Percentiles rank a stretch among this genome's conserved stretches.
These are phyloP conservation scores for Tricholoma hemisulphureum DNA, from an alignment of 768 basidiomycete species.

Conservation along the genomic window DNA sequence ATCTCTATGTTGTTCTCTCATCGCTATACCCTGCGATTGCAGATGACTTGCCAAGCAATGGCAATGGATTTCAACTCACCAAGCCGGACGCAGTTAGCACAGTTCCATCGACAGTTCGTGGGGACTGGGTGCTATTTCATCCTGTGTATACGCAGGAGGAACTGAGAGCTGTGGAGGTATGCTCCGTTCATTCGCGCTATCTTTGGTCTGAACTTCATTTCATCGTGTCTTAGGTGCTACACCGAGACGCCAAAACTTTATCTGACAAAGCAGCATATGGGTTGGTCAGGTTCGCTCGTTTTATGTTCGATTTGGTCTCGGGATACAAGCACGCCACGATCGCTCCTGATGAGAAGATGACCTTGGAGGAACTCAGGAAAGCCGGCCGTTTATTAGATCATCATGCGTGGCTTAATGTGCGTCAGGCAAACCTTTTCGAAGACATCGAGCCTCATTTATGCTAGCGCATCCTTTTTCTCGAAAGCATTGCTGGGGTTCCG, in stretches of 20 bases:
- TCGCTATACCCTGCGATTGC: background rate
- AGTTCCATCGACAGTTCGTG: conserved; percentile 53
- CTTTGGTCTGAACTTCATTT: background rate
- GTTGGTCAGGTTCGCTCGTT: conserved; percentile 60
- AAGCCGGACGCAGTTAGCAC: conserved; percentile 50
- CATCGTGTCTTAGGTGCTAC: conserved; percentile 55
- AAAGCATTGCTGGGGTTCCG: conserved; percentile 91
- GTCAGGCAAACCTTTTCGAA: conserved; percentile 18
- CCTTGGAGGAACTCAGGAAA: conserved; percentile 69
- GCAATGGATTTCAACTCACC: conserved; percentile 29
- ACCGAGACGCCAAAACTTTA: conserved; percentile 58
- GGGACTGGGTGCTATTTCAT: conserved; percentile 92
- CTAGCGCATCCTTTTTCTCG: conserved; percentile 62
- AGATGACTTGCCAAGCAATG: conserved; percentile 18
- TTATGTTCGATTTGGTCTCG: conserved; percentile 79
- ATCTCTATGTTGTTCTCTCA: background rate
- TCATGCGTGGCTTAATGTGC: conserved; percentile 71
- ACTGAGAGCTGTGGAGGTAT: conserved; percentile 68
- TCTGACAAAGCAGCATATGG: conserved; percentile 71
- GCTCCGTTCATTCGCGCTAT: conserved; percentile 2
- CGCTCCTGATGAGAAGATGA: conserved; percentile 60
- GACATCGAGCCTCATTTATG: background rate
- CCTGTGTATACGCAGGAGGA: conserved; percentile 84
- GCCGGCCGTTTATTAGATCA: conserved; percentile 74
- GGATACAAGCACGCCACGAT: conserved; percentile 77